Percentiles rank a stretch among this genome's conserved stretches.
These are phyloP conservation scores for Colletotrichum ledebouriae DNA, from an alignment of 2,329 filamentous ascomycete genomes.

Conservation along the genomic window DNA sequence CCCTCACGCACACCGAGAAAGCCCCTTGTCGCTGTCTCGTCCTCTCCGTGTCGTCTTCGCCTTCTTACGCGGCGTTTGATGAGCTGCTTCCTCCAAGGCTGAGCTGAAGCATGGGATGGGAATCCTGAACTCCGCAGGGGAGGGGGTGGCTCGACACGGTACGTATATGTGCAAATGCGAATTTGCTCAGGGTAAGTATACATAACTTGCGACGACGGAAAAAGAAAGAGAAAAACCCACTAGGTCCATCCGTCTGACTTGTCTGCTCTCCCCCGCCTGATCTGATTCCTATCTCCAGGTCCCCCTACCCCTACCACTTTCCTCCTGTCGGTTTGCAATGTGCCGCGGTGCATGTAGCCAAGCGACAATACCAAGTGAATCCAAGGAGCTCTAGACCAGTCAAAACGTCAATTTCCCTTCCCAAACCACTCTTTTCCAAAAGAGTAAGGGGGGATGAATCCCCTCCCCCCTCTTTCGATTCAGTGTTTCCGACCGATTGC, in stretches of 20 bases:
- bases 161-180: background rate
- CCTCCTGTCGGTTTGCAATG: too few species aligned
- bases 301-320: background rate
- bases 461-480: background rate
- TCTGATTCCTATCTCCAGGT: constrained; percentile 3
- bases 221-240: background rate
- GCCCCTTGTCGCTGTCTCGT: background rate
- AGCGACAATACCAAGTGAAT: constrained; percentile 7
- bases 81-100: constrained; percentile 4
- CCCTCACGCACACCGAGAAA: background rate
- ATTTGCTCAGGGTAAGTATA: background rate
- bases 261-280: background rate
- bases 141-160: background rate
- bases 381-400: constrained; percentile 13
- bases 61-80: constrained; percentile 1
- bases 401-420: too few species aligned
- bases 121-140: background rate
- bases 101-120: constrained; percentile 10
- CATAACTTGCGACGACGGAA: background rate
- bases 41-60: too few species aligned
- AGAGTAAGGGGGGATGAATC: background rate
- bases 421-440: background rate
- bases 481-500: constrained; percentile 3
- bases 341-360: constrained; percentile 15
- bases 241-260: background rate